Base-by-base conservation (phyloP, 2,329 filamentous ascomycete species). In the Amphichorda felina region DNA sequence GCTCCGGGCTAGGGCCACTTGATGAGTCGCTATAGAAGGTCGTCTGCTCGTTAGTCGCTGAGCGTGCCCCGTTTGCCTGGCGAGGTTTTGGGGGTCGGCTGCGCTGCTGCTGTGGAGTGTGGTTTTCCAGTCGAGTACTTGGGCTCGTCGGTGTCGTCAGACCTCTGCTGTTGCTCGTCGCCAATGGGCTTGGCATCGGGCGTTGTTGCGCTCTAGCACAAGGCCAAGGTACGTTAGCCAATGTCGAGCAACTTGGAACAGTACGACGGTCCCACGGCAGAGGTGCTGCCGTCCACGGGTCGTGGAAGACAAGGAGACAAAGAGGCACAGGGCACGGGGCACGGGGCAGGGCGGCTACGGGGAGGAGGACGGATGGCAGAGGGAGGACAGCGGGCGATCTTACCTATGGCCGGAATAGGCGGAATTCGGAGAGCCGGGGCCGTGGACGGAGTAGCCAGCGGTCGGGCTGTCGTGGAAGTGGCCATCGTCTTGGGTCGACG, bases 391-490 rank as follows among this genome's bases (percentile, higher is more conserved):
- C 27, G 5, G 27, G 13, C n/a, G 6, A 16, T 29, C 33, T 26
- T 16, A 35, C 33, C 33, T 35, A 21, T 35, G 21, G 27, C 33
- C 33, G 22, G 33, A 16, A 35, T 11, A 45, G 38, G 38, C 40
- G 37, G 43, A 40, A 34, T 40, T 45, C 29, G 46, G 41, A 34
- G 44, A 46, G 38, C 45, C 41, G 33, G 39, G 30, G 36, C 21
- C 30, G 30, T 41, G 38, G 45, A 51, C 47, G 33, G 44, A 30
- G 28, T 51, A 50, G 44, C 64, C 62, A 46, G 66, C 62, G 34
- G 62, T 64, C 46, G 65, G 63, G 52, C 63, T 68, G 45, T 68
- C 62, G 46, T 60, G 57, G 44, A 54, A 44, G 38, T 41, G 45
- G 41, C 11, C 34, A 35, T 41, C 43, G 37, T 46, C 29, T 30